Conservation (phyloP, 2,329 filamentous ascomycete genomes). For the Teratosphaeria gauchensis region DNA sequence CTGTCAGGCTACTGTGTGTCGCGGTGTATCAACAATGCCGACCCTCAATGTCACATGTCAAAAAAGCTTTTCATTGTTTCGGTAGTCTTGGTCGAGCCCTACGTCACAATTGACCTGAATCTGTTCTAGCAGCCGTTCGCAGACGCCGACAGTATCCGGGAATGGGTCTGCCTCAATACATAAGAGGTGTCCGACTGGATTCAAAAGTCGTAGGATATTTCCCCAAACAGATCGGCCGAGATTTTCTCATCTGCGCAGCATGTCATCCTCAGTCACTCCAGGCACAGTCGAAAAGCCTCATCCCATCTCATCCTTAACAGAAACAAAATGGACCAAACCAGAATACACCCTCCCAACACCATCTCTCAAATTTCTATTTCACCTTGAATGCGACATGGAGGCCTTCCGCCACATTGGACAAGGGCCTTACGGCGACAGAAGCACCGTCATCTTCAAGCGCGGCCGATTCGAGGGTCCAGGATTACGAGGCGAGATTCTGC, state of each 20-base stretch:
- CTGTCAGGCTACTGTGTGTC: no score
- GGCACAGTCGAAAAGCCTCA: conserved; percentile 5
- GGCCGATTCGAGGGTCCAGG: conserved; percentile 15
- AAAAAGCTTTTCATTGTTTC: background rate
- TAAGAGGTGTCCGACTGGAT: background rate
- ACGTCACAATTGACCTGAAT: background rate
- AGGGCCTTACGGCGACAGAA: conserved; percentile 14
- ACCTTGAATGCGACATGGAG: conserved; percentile 19
- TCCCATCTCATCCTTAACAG: conserved; percentile 9
- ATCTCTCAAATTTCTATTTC: conserved; percentile 14
- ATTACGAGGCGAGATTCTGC: conserved; percentile 13
- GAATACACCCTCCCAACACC: conserved; percentile 14
- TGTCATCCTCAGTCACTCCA: background rate
- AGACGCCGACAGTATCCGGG: background rate
- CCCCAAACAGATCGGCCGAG: no score
- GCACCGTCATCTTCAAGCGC: conserved; percentile 17
- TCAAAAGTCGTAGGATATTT: no score
- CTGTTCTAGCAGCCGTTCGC: background rate
- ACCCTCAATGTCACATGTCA: background rate
- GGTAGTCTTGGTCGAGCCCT: background rate
- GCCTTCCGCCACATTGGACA: conserved; percentile 13
- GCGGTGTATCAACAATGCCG: background rate
- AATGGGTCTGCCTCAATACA: background rate
- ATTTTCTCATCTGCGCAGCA: background rate
- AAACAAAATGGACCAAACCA: conserved; percentile 16